Conservation (phyloP, 495 filamentous ascomycete genomes). For the Penicillium simplicissimum region DNA sequence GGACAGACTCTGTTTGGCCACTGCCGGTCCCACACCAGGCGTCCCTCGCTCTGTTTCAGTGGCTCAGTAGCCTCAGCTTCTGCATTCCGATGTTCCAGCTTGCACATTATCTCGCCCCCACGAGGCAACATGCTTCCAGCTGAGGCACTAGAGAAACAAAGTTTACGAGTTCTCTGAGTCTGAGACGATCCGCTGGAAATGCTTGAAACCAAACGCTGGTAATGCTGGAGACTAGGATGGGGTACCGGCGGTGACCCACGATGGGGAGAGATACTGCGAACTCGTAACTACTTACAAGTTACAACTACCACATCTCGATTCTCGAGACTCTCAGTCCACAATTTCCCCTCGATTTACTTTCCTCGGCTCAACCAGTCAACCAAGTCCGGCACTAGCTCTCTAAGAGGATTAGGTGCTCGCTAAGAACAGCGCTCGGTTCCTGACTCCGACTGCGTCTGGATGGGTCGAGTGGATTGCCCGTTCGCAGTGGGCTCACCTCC, state of each 20-base stretch:
- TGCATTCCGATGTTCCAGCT: background rate
- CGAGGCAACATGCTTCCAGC: conserved; percentile 7
- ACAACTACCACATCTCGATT: too few species aligned
- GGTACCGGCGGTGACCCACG: background rate
- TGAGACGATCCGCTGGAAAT: background rate
- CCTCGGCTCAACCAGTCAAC: background rate
- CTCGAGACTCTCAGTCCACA: too few species aligned
- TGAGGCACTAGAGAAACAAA: background rate
- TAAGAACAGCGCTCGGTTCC: conserved; percentile 11
- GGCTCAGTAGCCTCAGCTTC: background rate
- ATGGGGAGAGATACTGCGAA: background rate
- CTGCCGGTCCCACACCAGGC: conserved; percentile 6
- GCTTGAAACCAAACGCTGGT: background rate
- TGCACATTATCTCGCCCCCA: background rate
- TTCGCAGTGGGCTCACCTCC: conserved; percentile 14
- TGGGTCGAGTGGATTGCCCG: conserved; percentile 23
- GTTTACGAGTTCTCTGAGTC: background rate
- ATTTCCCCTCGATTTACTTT: background rate
- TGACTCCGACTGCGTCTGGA: conserved; percentile 19
- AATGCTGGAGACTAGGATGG: background rate
- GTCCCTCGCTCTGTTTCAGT: background rate
- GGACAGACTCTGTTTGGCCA: background rate
- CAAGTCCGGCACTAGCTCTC: conserved; percentile 2
- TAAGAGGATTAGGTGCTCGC: background rate
- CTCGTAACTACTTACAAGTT: too few species aligned